Evolutionary conservation across 805 yeast species (phyloP), one percentile per base, ranked within the genome.

Genomic region (Kodamaea lidongshanica): DNA sequence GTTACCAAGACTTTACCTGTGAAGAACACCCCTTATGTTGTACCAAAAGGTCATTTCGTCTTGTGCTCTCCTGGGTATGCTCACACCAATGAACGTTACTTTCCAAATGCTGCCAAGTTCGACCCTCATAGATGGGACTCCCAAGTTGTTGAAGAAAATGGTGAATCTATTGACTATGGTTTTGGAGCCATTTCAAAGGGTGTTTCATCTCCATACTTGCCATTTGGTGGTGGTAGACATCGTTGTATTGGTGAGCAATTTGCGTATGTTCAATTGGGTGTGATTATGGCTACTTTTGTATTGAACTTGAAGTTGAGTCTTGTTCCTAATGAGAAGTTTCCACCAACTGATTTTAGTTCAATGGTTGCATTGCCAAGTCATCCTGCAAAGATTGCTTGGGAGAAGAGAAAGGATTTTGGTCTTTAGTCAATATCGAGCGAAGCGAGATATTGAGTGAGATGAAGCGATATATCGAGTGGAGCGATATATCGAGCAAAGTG

Each of bases 191-290:
- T 92, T 41, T 78, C 95, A 26, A 92, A 92, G 65, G 98, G 97
- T 63, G 97, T 89, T 31, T 67, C 84, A 17, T 85, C 96, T 24
- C 95, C 97, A 36, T 92, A 86, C 63, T 74, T 92, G 55, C 98
- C 98, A 33, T 92, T 92, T 51, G 98, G 98, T 46, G 98, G 97
- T 59, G 98, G 98, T 45, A 83, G 98, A 72, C 98, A 92, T 60
- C 82, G 98, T 67, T 92, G 98, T 65, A 89, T 92, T 51, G 98
- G 98, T 55, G 98, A 92, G 63, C 97, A 89, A 56, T 92, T 92
- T 64, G 98, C 98, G 15, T 85, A 79, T 58, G 77, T 80, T 44
- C 98, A 92, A 68, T 72, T 92, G 42, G 95, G 95, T 28, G 78
- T 92, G 28, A 68, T 92, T 38, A 65, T 92, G 51, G 61, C 84